phyloP scores from a whole-genome alignment of 2,329 filamentous ascomycete species.

The Calonectria henricotiae region DNA sequence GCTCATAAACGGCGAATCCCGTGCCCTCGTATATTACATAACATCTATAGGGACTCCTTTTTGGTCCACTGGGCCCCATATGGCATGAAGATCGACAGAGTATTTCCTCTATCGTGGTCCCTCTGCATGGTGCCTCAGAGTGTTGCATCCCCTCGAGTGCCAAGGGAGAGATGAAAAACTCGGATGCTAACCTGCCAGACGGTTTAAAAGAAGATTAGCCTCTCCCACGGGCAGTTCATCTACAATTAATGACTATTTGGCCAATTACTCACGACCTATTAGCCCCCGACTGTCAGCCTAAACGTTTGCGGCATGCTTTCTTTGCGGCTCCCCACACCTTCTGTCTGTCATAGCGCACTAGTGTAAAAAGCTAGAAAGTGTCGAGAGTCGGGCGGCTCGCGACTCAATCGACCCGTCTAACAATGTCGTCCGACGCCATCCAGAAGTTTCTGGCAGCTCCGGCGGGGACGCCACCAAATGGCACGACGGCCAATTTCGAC shows the following conservation, averaged over 20 bases:
- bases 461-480: conserved; percentile 31
- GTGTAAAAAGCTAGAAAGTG: conserved; percentile 3
- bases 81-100: conserved; percentile 5
- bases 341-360: conserved; percentile 2
- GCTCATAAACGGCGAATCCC: not conserved
- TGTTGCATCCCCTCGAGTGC: conserved; percentile 12
- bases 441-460: conserved; percentile 32
- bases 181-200: not conserved
- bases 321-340: not conserved
- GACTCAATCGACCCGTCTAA: not conserved
- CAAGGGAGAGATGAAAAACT: not conserved
- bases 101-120: not conserved
- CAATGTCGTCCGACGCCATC: conserved; percentile 21
- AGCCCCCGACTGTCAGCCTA: not conserved
- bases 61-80: not conserved
- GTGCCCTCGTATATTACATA: not conserved
- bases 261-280: not conserved
- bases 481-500: conserved; percentile 34
- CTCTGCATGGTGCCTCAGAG: not conserved
- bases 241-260: not conserved
- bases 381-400: not conserved
- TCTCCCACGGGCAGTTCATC: not conserved
- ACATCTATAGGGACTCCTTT: not conserved
- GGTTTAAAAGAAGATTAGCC: conserved; percentile 1
- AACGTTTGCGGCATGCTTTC: conserved; percentile 1